Percentiles rank a stretch among this genome's conserved stretches.
Evolutionary conservation across 306 rosid genomes (phyloP).

Genomic region (Mimosa bimucronata): DNA sequence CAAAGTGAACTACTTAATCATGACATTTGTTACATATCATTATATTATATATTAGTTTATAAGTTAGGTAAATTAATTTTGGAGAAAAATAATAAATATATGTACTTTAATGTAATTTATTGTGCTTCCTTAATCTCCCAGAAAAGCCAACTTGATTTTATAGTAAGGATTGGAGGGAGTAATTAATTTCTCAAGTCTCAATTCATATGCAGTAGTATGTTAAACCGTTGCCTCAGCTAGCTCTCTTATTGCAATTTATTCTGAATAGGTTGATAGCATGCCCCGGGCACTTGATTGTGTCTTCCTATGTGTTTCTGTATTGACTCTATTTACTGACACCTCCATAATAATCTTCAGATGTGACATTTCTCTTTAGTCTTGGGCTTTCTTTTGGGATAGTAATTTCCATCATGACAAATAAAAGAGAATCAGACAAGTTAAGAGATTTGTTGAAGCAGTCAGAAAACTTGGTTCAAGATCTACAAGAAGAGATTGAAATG

Average conservation of each 20-base stretch:
- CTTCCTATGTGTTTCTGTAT: conserved; percentile 2
- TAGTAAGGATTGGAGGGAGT: too few species aligned
- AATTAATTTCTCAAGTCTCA: not conserved
- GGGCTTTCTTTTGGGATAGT: conserved; percentile 78
- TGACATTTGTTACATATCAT: too few species aligned
- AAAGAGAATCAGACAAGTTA: conserved; percentile 62
- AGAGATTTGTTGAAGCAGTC: conserved; percentile 66
- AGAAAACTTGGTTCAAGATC: conserved; percentile 75
- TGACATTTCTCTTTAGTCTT: conserved; percentile 58
- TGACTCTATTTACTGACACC: conserved; percentile 33
- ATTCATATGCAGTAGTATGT: not conserved
- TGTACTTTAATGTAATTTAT: too few species aligned
- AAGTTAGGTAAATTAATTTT: too few species aligned
- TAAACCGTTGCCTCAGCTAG: not conserved
- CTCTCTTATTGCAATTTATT: conserved; percentile 22
- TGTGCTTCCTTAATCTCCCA: too few species aligned
- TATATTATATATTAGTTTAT: too few species aligned
- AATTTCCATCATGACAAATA: conserved; percentile 54
- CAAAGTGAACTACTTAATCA: too few species aligned
- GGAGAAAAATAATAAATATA: too few species aligned
- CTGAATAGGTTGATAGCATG: not conserved
- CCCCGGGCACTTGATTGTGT: conserved; percentile 12
- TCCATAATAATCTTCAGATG: conserved; percentile 48
- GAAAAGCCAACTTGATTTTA: too few species aligned
- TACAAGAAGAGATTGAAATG: conserved; percentile 87